Conservation (phyloP, 768 basidiomycete genomes). For the Dendrothele bispora region DNA sequence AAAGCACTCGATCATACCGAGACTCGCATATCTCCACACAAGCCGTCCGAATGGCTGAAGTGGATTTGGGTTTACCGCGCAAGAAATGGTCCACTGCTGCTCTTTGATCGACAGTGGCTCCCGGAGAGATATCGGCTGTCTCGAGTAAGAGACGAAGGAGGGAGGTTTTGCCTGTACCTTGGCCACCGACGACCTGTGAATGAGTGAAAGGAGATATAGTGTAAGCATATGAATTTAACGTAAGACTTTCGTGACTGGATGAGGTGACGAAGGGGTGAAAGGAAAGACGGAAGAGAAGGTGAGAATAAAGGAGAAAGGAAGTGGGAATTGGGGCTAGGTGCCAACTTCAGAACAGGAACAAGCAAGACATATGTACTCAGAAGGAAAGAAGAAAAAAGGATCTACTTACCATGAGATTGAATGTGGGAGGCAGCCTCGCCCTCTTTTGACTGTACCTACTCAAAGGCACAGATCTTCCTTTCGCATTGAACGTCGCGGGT, state of each 20-base stretch:
- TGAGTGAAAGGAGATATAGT: not conserved
- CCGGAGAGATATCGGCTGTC: constrained; percentile 80
- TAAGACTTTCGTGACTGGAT: too few relatives aligned
- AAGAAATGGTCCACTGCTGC: constrained; percentile 65
- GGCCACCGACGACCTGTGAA: constrained; percentile 71
- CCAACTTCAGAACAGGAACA: too few relatives aligned
- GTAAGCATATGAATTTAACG: not conserved
- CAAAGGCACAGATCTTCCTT: constrained; percentile 30
- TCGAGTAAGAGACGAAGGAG: constrained; percentile 78
- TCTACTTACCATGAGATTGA: constrained; percentile 77
- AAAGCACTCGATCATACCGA: constrained; percentile 71
- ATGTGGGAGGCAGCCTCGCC: constrained; percentile 67
- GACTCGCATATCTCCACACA: constrained; percentile 84
- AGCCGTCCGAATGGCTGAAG: constrained; percentile 63
- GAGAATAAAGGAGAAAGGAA: too few relatives aligned
- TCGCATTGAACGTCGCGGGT: constrained; percentile 61
- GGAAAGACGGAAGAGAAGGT: too few relatives aligned
- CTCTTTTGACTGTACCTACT: constrained; percentile 64
- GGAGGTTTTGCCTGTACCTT: constrained; percentile 85
- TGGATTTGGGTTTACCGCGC: constrained; percentile 57
- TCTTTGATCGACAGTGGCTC: constrained; percentile 73
- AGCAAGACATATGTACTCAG: constrained; percentile 5
- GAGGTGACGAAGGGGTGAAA: too few relatives aligned
- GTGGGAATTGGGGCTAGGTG: too few relatives aligned
- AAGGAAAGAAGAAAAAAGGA: constrained; percentile 8